Evolutionary conservation across 179 eudicot species (phyloP).

Genomic region (Heliamphora pulchella): DNA sequence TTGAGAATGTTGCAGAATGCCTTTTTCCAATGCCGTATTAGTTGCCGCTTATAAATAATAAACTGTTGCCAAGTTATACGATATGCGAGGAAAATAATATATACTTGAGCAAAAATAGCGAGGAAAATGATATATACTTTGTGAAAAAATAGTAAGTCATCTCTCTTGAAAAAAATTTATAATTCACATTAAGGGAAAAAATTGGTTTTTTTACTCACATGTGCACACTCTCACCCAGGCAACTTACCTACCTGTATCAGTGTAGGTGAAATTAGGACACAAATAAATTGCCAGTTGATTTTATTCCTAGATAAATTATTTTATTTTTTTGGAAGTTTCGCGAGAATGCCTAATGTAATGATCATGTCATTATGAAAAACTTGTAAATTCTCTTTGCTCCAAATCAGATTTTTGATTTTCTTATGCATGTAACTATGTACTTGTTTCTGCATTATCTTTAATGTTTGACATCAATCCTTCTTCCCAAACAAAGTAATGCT

Average conservation of each 20-base stretch:
- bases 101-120: neutral
- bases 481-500: neutral
- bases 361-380: slow-evolving; percentile 6
- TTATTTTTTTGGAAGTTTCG: neutral
- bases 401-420: slow-evolving; percentile 6
- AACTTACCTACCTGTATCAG: neutral
- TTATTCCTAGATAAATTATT: neutral
- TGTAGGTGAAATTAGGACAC: neutral
- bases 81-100: neutral
- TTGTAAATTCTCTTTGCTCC: neutral
- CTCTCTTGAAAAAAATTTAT: neutral
- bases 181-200: neutral
- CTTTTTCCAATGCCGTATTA: neutral
- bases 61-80: neutral
- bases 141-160: too few relatives aligned
- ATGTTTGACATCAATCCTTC: neutral
- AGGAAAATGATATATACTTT: too few relatives aligned
- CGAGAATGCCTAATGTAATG: neutral
- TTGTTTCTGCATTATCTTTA: neutral
- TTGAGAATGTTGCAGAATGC: neutral
- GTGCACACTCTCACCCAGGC: neutral
- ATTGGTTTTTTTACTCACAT: neutral
- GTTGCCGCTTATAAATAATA: neutral
- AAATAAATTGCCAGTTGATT: neutral
- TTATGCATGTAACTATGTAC: neutral